These are phyloP conservation scores for Rhizopus delemar DNA, from an alignment of 371 early-diverging fungal genomes.

Conservation along the genomic window DNA sequence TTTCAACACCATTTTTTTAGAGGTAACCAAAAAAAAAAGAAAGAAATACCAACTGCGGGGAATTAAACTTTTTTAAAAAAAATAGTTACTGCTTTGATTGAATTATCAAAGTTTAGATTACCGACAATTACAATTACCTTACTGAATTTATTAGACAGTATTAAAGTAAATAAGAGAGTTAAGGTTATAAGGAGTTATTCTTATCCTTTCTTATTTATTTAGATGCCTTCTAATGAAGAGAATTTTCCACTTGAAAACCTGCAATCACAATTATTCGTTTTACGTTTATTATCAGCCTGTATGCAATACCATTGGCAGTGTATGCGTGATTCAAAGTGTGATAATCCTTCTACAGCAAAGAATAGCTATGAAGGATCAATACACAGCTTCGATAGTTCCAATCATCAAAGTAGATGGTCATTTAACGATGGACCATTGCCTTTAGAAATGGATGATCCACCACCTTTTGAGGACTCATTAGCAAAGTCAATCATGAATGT, in stretches of 20 bases:
- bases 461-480: conserved; percentile 72
- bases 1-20: background rate
- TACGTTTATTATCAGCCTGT: conserved; percentile 72
- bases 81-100: conserved; percentile 61
- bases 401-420: conserved; percentile 26
- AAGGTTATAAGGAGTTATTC: background rate
- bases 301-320: conserved; percentile 75
- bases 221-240: conserved; percentile 54
- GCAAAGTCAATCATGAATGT: conserved; percentile 67
- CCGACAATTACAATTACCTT: conserved; percentile 57
- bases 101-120: conserved; percentile 67
- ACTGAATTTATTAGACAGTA: conserved; percentile 57
- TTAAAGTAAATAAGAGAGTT: conserved; percentile 51
- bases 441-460: conserved; percentile 64
- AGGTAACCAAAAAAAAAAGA: background rate
- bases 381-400: conserved; percentile 22
- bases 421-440: conserved; percentile 24
- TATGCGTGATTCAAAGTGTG: conserved; percentile 43
- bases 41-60: background rate
- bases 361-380: conserved; percentile 27
- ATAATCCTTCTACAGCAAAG: conserved; percentile 25
- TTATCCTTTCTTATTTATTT: background rate
- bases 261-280: conserved; percentile 74
- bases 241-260: conserved; percentile 59
- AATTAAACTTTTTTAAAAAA: background rate